Percentiles rank a stretch among this genome's conserved stretches.
These are phyloP conservation scores for Psidium friedrichsthalianum DNA, from an alignment of 345 rosid genomes.

Conservation along the genomic window DNA sequence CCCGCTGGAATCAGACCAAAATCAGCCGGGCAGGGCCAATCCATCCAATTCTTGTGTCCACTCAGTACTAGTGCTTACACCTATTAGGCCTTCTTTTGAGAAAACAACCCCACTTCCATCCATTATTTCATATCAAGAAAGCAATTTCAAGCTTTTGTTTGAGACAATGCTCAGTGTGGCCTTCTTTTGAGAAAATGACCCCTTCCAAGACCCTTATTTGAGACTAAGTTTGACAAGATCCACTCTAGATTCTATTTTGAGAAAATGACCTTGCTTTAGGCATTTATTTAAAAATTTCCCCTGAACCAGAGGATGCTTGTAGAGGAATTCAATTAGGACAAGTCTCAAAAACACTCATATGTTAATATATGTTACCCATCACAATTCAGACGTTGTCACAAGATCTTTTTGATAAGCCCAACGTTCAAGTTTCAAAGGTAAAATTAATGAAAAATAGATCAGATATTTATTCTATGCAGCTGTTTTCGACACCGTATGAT, in stretches of 20 bases:
- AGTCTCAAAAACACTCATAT: not conserved
- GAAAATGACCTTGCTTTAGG: not conserved
- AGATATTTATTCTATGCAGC: not conserved
- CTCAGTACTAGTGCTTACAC: not conserved
- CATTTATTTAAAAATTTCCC: not conserved
- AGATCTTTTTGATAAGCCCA: not conserved
- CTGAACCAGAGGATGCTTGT: not conserved
- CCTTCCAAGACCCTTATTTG: not conserved
- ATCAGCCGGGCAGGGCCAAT: fast-evolving
- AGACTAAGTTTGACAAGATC: not conserved
- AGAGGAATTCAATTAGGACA: not conserved
- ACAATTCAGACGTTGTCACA: not conserved
- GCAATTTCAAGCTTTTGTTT: not conserved
- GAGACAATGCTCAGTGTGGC: fast-evolving
- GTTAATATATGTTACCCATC: not conserved
- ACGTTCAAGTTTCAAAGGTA: not conserved
- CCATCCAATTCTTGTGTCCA: fast-evolving
- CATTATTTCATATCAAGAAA: not conserved
- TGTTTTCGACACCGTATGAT: not conserved
- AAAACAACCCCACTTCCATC: not conserved
- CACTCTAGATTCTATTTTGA: not conserved
- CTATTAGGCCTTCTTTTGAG: not conserved
- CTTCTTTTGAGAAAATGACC: fast-evolving
- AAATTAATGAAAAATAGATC: not conserved
- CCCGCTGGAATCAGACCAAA: fast-evolving